Evolutionary conservation across 768 basidiomycete species (phyloP), one percentile per base, ranked within the genome.

Genomic region (Candolleomyces eurysporus): DNA sequence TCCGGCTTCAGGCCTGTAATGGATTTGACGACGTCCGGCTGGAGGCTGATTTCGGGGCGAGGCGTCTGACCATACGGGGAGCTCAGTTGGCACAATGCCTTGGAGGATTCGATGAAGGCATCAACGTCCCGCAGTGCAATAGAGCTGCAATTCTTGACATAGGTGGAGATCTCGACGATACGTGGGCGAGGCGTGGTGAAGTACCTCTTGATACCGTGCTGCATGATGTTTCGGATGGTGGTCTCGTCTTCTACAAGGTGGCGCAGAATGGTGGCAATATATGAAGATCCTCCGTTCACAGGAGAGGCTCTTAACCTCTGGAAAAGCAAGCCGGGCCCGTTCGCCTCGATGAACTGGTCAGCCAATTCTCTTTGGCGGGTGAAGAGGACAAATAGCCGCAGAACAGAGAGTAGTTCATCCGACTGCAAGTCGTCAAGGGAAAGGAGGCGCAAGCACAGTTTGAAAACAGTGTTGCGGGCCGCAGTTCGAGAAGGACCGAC

Each of bases 261-360:
- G 7, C 97, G 89, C n/a, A 98, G 78, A 63, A 98, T 90, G 67
- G 90, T 91, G 46, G 88, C 87, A 58, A 94, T 84, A 71, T 94
- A 93, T 0, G 91, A 87, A 50, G 93, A 92, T 64, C 88, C 89
- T 19, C 90, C 88, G 31, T 79, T 72, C 9, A 87, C 84, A 16
- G 87, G 81, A 0, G 86, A 77, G 17, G 78, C 75, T 64, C 84
- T 84, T 65, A 95, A 78, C 32, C 88, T 84, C 58, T 82, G 79
- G 75, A 96, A 87, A 19, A 97, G 77, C 19, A 79, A 71, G 0
- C 73, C 61, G 14, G 94, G 73, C 0, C 91, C 94, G 55, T 86
- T 84, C 13, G 79, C 78, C 55, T 85, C 81, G 65, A 91, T 82
- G 67, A 98, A 89, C 61, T 86, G 80, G 55, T 78, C 73, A 0